Percentiles rank a stretch among this genome's conserved stretches.
Evolutionary conservation across 208 protist species (phyloP).

Genomic region (Leishmania guyanensis): DNA sequence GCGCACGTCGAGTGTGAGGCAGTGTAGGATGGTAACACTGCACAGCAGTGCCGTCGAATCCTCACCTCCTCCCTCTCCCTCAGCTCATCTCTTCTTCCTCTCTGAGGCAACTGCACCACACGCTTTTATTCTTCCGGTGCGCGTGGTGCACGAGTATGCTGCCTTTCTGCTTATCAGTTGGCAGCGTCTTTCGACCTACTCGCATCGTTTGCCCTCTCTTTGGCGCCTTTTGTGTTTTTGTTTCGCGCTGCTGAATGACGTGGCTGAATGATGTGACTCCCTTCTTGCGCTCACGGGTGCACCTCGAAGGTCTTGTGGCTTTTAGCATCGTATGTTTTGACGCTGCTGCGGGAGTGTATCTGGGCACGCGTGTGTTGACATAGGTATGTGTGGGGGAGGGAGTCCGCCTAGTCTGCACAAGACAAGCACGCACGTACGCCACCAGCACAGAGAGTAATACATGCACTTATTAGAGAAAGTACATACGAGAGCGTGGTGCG

Average conservation of each 20-base stretch:
- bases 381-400: background rate
- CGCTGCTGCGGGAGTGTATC: background rate
- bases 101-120: background rate
- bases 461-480: too few relatives aligned
- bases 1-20: too few relatives aligned
- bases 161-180: background rate
- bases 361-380: background rate
- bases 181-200: background rate
- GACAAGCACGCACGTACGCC: background rate
- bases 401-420: background rate
- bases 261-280: too few relatives aligned
- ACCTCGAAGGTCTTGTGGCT: background rate
- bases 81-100: background rate
- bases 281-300: background rate
- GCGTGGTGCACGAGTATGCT: background rate
- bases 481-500: too few relatives aligned
- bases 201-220: background rate
- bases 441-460: background rate
- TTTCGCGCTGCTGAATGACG: background rate
- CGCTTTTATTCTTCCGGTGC: background rate
- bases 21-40: background rate
- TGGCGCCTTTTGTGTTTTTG: background rate
- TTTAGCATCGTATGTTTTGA: too few relatives aligned
- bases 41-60: background rate
- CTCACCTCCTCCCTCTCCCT: background rate